Evolutionary conservation across 306 rosid genomes (phyloP), one percentile per base, ranked within the genome.

Genomic region (Lathyrus sativus): DNA sequence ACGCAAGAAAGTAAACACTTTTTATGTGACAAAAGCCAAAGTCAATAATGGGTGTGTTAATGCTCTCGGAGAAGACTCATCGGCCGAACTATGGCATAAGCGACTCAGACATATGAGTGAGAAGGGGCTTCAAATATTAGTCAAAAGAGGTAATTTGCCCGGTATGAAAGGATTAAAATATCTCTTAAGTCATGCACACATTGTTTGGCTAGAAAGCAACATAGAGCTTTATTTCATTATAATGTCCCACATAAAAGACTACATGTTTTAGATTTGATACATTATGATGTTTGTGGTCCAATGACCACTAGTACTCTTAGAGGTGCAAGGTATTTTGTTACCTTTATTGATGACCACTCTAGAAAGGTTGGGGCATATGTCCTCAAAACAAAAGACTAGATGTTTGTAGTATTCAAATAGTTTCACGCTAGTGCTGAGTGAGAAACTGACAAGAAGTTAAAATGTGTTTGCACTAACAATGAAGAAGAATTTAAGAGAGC

Each of bases 321-420:
- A 57, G 42, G 22, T 29, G 6, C 12, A 56, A 56, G 62, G 19
- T 56, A 29, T 57, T 57, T 28, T 57, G 5, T 29, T 57, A 57
- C 42, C 22, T 24, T 57, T 33, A 59, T 14, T 59, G 43, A 59
- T 59, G 26, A 59, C 10, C 24, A 59, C 28, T 33, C 24, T 11
- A 59, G 5, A 6, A 59, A 59, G 45, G n/a, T 33, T 59, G 14
- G 13, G 13, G 44, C 7, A 5, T 59, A 59, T 59, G 4, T 5
- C 2, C 26, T 59, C 2, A 24, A 18, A 33, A 14, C 33, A 59
- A 12, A 33, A 59, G n/a, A 33, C 26, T 0, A 1, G 44, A 7
- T 59, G n/a, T 59, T 33, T 14, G 39, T 24, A 24, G 26, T 24
- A 24, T 24, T 24, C 26, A 24, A 2, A 24, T 24, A 24, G 26